Evolutionary conservation across 2,329 filamentous ascomycete genomes (phyloP), one percentile per base, ranked within the genome.

Genomic region (Botryotinia calthae): DNA sequence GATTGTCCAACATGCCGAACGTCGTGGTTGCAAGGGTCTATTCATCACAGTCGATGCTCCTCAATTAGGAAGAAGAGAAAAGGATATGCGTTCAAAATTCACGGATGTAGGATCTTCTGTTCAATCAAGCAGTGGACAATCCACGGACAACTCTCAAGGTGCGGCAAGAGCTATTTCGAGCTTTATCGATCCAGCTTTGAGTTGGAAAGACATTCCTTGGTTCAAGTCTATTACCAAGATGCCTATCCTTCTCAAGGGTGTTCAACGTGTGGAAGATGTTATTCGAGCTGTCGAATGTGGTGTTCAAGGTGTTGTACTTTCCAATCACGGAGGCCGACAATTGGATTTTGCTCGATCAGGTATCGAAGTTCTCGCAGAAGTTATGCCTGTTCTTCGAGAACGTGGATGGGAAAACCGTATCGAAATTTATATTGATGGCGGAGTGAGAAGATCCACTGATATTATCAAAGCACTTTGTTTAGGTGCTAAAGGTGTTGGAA

Each of bases 41-140:
- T 99, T 99, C 86, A 98, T 99, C 84, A 99, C 96, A 3, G 96
- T 99, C 71, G 96, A 99, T 82, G 96, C 96, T 70, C 96, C 96
- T 9, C 95, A 98, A 83, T 90, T 99, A 34, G 96, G 96, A 59
- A 90, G 96, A 56, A 88, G 96, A 77, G 96, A 99, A 83, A 99
- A 98, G 85, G 96, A 98, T 82, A 98, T 98, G 96, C 93, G 96
- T 56, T 89, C 88, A 76, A 98, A 98, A 83, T 97, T 97, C 81
- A 89, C 89, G 54, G 95, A 97, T 78, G 88, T 88, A 22, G 95
- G 95, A 14, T 92, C 91, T 42, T 92, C 90, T 79, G 93, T 98
- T 22, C 96, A 98, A 83, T 83, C 83, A 73, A 85, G 85, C 20
- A 84, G 83, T 63, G 93, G 92, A 68, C 87, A 91, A 73, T 82